A percentile compares a stretch with the other conserved stretches of the same genome.
Evolutionary conservation across 495 filamentous ascomycete genomes (phyloP).

Genomic region (Talaromyces wortmannii): DNA sequence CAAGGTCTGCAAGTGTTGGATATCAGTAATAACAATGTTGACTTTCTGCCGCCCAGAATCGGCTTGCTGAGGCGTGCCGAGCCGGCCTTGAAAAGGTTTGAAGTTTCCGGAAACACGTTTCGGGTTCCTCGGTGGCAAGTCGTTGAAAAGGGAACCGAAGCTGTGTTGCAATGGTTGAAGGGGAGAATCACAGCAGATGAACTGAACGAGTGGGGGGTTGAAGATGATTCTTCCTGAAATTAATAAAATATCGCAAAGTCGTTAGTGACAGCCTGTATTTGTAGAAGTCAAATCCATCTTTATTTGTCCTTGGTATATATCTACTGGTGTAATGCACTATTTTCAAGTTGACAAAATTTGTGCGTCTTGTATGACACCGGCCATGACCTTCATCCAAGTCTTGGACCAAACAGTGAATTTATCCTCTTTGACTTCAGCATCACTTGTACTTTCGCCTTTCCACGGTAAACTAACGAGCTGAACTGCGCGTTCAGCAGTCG

Average conservation of each 20-base stretch:
- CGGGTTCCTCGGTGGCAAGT: constrained; percentile 82
- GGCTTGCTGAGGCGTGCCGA: constrained; percentile 63
- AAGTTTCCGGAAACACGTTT: constrained; percentile 77
- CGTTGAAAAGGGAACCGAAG: constrained; percentile 81
- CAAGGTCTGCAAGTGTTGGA: constrained; percentile 71
- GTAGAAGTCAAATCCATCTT: too few relatives aligned
- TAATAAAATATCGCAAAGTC: background rate
- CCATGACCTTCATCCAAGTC: constrained; percentile 42
- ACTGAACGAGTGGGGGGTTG: constrained; percentile 27
- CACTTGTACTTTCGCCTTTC: constrained; percentile 3
- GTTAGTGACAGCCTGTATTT: too few relatives aligned
- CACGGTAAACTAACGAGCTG: constrained; percentile 18
- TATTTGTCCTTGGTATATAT: too few relatives aligned
- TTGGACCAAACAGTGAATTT: constrained; percentile 41
- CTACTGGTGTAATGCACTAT: too few relatives aligned
- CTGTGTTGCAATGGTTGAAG: constrained; percentile 75
- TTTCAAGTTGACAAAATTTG: background rate
- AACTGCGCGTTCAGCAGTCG: constrained; percentile 22
- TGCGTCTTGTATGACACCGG: constrained; percentile 21
- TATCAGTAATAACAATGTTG: constrained; percentile 76
- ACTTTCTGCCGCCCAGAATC: constrained; percentile 65
- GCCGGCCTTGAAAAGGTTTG: constrained; percentile 39
- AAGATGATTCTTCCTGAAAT: constrained; percentile 11
- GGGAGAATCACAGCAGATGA: constrained; percentile 69
- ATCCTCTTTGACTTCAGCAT: constrained; percentile 17